phyloP scores from a whole-genome alignment of 768 basidiomycete genomes.

The Mycena venus region DNA sequence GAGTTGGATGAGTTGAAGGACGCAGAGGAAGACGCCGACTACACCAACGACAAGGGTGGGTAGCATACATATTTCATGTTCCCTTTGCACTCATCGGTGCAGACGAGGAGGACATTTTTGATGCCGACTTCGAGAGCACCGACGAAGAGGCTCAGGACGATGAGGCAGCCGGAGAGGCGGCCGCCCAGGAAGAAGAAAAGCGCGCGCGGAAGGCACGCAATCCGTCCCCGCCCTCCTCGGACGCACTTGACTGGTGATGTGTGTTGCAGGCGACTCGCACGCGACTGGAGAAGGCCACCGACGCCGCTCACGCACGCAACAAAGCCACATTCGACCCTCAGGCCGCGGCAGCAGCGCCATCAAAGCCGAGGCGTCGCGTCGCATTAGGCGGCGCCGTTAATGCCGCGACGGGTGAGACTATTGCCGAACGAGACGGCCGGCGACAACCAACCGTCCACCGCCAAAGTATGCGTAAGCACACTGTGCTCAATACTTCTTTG shows the following conservation, averaged over 20 bases:
- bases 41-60: slow-evolving; percentile 73
- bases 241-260: slow-evolving; percentile 7
- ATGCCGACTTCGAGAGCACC: slow-evolving; percentile 88
- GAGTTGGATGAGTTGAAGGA: slow-evolving; percentile 71
- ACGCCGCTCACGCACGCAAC: slow-evolving; percentile 76
- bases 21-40: slow-evolving; percentile 81
- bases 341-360: slow-evolving; percentile 42
- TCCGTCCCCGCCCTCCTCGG: background rate
- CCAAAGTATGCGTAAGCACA: slow-evolving; percentile 77
- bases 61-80: background rate
- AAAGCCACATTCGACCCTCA: slow-evolving; percentile 76
- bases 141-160: slow-evolving; percentile 79
- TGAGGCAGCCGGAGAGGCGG: slow-evolving; percentile 67
- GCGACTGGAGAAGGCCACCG: slow-evolving; percentile 73
- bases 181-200: slow-evolving; percentile 72
- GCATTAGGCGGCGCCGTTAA: slow-evolving; percentile 68
- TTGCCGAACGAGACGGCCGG: slow-evolving; percentile 44
- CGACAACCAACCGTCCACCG: slow-evolving; percentile 44
- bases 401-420: slow-evolving; percentile 72
- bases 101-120: slow-evolving; percentile 89
- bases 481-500: slow-evolving; percentile 78
- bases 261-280: slow-evolving; percentile 63
- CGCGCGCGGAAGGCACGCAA: slow-evolving; percentile 60
- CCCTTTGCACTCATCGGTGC: background rate
- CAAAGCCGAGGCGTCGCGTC: slow-evolving; percentile 57